Conservation (phyloP, 768 basidiomycete species). For the Tephrocybe sp. region DNA sequence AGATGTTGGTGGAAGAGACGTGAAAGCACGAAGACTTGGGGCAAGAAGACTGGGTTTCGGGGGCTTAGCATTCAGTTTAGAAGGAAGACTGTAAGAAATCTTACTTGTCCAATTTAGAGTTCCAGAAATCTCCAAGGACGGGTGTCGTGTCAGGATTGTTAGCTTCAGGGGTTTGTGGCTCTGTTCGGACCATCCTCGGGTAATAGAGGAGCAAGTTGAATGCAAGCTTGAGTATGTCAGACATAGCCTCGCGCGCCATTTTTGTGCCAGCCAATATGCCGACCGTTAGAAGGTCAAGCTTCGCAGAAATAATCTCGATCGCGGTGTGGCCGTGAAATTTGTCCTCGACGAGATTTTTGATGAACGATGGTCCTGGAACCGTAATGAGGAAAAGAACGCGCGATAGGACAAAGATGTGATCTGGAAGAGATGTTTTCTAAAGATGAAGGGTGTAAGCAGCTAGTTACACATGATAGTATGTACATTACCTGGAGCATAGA, state of each 20-base stretch:
- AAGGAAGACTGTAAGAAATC: constrained; percentile 22
- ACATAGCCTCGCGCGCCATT: constrained; percentile 68
- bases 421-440: constrained; percentile 60
- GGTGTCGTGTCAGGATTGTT: constrained; percentile 33
- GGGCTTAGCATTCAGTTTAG: neutral
- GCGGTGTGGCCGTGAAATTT: constrained; percentile 56
- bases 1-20: constrained; percentile 58
- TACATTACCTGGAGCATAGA: constrained; percentile 53
- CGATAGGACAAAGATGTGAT: constrained; percentile 70
- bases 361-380: constrained; percentile 46
- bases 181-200: constrained; percentile 58
- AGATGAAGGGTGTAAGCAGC: constrained; percentile 10
- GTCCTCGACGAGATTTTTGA: constrained; percentile 62
- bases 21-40: constrained; percentile 69
- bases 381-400: constrained; percentile 77
- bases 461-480: neutral
- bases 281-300: constrained; percentile 55
- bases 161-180: constrained; percentile 37
- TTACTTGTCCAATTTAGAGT: constrained; percentile 65
- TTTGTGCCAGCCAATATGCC: constrained; percentile 48
- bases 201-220: constrained; percentile 83
- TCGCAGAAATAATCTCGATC: constrained; percentile 57
- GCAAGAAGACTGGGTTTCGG: constrained; percentile 54
- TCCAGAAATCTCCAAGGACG: constrained; percentile 76
- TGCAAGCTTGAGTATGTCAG: constrained; percentile 79